phyloP scores from a whole-genome alignment of 2,329 filamentous ascomycete species.

The Penicillium psychrosexuale region DNA sequence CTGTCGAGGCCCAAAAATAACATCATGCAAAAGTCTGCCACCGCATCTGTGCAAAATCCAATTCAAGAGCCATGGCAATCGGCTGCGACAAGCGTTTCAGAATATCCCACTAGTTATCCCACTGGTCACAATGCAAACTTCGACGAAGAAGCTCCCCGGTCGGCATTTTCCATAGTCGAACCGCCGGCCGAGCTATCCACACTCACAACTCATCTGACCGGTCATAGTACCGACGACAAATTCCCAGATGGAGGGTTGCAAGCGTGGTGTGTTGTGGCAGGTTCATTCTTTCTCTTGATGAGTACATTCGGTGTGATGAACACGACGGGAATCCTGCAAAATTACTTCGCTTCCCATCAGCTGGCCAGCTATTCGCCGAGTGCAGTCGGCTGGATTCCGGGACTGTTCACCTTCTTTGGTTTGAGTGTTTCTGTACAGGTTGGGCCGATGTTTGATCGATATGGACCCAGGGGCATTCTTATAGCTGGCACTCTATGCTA shows the following conservation, averaged over 20 bases:
- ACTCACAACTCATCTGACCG: conserved; percentile 21
- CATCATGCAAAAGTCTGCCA: background rate
- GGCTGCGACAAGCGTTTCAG: background rate
- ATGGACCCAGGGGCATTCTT: conserved; percentile 46
- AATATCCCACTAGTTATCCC: background rate
- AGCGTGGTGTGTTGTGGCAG: conserved; percentile 38
- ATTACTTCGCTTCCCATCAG: conserved; percentile 48
- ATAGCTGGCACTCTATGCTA: conserved; percentile 41
- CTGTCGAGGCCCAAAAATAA: background rate
- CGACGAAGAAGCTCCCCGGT: conserved; percentile 16
- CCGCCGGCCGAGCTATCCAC: conserved; percentile 17
- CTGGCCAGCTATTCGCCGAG: conserved; percentile 43
- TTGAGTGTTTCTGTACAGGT: conserved; percentile 48
- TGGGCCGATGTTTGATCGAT: conserved; percentile 51
- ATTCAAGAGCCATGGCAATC: conserved; percentile 5
- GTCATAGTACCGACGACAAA: conserved; percentile 14
- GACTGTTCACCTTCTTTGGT: conserved; percentile 47
- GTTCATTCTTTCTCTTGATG: conserved; percentile 40
- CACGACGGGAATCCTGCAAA: conserved; percentile 49
- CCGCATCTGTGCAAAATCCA: background rate
- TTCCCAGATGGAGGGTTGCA: conserved; percentile 36
- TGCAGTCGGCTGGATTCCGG: conserved; percentile 52
- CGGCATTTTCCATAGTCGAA: conserved; percentile 21
- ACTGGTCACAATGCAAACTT: background rate
- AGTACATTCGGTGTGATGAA: conserved; percentile 50